These are phyloP conservation scores for Rhinocladiella similis DNA, from an alignment of 2,329 filamentous ascomycete genomes.

Conservation along the genomic window DNA sequence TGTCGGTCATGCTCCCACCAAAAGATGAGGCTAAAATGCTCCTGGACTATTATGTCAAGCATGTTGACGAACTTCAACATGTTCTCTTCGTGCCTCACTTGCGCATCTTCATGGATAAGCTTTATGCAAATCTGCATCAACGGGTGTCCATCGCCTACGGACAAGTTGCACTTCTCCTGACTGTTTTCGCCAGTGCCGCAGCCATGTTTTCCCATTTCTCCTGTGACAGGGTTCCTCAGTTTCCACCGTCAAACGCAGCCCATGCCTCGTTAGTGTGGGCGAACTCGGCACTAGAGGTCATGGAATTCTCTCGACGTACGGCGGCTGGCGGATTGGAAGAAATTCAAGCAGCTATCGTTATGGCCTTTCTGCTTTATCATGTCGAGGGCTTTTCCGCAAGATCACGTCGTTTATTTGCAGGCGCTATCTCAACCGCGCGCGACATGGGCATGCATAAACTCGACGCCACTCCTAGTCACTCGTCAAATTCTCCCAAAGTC, in stretches of 20 bases:
- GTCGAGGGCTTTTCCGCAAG: conserved; percentile 24
- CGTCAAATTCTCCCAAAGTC: conserved; percentile 22
- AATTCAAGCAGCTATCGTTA: conserved; percentile 21
- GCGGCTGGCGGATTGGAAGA: conserved; percentile 14
- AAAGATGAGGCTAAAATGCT: conserved; percentile 34
- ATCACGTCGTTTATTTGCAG: conserved; percentile 17
- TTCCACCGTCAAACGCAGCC: background rate
- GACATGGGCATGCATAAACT: conserved; percentile 39
- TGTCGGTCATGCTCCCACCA: conserved; percentile 30
- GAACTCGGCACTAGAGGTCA: conserved; percentile 18
- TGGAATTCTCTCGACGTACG: conserved; percentile 22
- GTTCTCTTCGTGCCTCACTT: conserved; percentile 34
- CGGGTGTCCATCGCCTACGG: conserved; percentile 27
- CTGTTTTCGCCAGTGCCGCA: conserved; percentile 35
- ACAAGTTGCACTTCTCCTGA: conserved; percentile 38
- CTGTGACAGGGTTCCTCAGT: background rate
- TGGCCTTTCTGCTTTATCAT: conserved; percentile 24
- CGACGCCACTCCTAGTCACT: conserved; percentile 30
- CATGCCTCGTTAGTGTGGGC: conserved; percentile 17
- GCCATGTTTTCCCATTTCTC: conserved; percentile 26
- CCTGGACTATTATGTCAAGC: conserved; percentile 36
- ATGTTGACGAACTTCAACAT: conserved; percentile 40
- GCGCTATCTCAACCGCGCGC: conserved; percentile 28
- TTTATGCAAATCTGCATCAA: conserved; percentile 33
- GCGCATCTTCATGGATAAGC: conserved; percentile 30